Percentiles rank a stretch among this genome's conserved stretches.
Evolutionary conservation across 2,329 filamentous ascomycete genomes (phyloP).

Genomic region (Cercospora sp.): DNA sequence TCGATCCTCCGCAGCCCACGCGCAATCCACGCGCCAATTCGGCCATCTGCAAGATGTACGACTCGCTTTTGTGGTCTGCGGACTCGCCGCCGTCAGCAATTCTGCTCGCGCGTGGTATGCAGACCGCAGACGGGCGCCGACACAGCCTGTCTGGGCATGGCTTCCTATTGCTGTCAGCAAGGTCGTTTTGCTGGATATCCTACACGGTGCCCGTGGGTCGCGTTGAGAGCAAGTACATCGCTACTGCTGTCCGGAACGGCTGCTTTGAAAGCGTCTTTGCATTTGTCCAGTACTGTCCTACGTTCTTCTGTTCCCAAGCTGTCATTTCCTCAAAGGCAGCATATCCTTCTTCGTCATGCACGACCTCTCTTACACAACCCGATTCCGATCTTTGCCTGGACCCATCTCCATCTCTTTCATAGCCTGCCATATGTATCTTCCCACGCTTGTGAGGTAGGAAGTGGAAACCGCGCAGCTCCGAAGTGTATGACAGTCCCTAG

Average conservation of each 20-base stretch:
- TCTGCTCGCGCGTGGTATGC: not conserved
- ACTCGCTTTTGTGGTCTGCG: not conserved
- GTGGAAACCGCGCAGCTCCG: conserved; percentile 16
- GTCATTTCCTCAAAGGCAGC: not conserved
- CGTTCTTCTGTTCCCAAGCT: not conserved
- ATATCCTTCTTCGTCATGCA: not conserved
- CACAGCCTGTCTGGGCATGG: not conserved
- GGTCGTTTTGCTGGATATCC: not conserved
- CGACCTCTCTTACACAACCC: not conserved
- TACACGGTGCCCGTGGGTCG: not conserved
- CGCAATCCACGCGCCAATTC: not conserved
- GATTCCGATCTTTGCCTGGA: not conserved
- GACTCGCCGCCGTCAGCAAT: not conserved
- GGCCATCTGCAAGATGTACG: not conserved
- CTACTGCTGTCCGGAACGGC: not conserved
- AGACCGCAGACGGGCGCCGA: not conserved
- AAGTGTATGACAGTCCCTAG: not conserved
- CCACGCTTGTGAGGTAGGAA: not conserved
- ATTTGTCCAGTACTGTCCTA: not conserved
- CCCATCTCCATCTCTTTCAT: not conserved
- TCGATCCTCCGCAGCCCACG: not conserved
- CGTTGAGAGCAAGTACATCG: not conserved
- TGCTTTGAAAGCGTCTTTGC: not conserved
- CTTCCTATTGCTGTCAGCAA: not conserved
- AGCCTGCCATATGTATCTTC: not conserved